Evolutionary conservation across 371 early-diverging fungal species (phyloP).

Genomic region (Rhizopus delemar): DNA sequence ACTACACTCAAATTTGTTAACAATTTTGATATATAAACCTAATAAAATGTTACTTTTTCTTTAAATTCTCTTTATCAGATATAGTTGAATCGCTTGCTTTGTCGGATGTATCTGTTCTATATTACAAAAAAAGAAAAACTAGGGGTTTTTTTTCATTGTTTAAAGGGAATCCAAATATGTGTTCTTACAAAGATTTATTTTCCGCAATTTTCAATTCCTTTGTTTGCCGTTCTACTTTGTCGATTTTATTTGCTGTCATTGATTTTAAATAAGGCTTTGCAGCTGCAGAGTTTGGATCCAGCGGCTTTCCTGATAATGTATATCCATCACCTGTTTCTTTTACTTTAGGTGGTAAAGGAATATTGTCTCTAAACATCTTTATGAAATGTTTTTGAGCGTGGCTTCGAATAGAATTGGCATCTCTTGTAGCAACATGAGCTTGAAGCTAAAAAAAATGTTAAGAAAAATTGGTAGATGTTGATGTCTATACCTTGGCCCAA

Average conservation of each 20-base stretch:
- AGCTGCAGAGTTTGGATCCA: conserved; percentile 86
- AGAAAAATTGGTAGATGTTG: not conserved
- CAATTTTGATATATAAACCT: conserved; percentile 75
- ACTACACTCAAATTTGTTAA: conserved; percentile 68
- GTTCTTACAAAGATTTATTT: conserved; percentile 4
- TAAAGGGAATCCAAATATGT: conserved; percentile 6
- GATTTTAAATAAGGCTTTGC: conserved; percentile 74
- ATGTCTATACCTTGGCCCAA: conserved; percentile 64
- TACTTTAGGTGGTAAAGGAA: conserved; percentile 78
- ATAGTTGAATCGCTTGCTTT: not conserved
- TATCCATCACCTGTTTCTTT: conserved; percentile 81
- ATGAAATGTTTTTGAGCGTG: conserved; percentile 93
- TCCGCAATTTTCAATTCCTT: conserved; percentile 3
- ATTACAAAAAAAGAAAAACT: no score
- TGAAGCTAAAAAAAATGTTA: conserved; percentile 53
- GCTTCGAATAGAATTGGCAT: conserved; percentile 80
- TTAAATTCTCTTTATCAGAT: conserved; percentile 22
- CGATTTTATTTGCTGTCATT: not conserved
- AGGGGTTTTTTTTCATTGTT: not conserved
- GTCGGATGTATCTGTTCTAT: no score
- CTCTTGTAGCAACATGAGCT: conserved; percentile 74
- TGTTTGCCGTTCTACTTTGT: conserved; percentile 10
- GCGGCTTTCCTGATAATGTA: conserved; percentile 82
- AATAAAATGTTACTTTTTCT: conserved; percentile 68
- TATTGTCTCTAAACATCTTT: conserved; percentile 78